Conservation (phyloP, 306 rosid genomes). For the Citrullus mucosospermus region DNA sequence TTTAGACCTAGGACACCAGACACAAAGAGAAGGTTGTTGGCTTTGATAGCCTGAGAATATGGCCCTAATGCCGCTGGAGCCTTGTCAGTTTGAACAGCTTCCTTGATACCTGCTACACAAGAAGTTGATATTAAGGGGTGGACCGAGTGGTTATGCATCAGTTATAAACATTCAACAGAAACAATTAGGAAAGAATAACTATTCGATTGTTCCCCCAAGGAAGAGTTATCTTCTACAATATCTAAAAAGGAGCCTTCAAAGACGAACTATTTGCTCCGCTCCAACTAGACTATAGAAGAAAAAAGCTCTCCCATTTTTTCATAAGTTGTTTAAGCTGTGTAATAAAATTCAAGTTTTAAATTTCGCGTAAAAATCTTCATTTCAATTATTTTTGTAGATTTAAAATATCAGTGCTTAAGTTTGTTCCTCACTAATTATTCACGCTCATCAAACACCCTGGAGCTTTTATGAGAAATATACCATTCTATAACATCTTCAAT, state of each 20-base stretch:
- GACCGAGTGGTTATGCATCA: not conserved
- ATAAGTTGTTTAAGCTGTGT: not conserved
- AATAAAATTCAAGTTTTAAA: not conserved
- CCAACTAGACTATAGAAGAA: not conserved
- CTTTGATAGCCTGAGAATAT: slow-evolving; percentile 87
- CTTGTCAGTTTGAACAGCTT: slow-evolving; percentile 72
- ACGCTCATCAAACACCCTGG: not conserved
- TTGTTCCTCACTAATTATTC: not conserved
- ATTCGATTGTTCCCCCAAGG: not conserved
- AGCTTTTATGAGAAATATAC: not conserved
- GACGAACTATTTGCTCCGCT: not conserved
- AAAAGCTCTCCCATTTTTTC: not conserved
- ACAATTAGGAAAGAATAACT: not conserved
- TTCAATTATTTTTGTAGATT: too few relatives aligned
- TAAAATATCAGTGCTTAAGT: not conserved
- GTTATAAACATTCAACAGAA: not conserved
- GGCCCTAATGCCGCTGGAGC: slow-evolving; percentile 98
- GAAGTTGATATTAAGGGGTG: not conserved
- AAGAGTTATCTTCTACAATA: not conserved
- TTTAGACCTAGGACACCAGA: slow-evolving; percentile 89
- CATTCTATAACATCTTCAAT: not conserved
- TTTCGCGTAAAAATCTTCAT: too few relatives aligned
- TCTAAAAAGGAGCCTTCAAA: not conserved
- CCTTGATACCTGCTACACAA: slow-evolving; percentile 45
- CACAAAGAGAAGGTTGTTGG: slow-evolving; percentile 62